Conservation (phyloP, 495 filamentous ascomycete species). For the Podospora anserina region DNA sequence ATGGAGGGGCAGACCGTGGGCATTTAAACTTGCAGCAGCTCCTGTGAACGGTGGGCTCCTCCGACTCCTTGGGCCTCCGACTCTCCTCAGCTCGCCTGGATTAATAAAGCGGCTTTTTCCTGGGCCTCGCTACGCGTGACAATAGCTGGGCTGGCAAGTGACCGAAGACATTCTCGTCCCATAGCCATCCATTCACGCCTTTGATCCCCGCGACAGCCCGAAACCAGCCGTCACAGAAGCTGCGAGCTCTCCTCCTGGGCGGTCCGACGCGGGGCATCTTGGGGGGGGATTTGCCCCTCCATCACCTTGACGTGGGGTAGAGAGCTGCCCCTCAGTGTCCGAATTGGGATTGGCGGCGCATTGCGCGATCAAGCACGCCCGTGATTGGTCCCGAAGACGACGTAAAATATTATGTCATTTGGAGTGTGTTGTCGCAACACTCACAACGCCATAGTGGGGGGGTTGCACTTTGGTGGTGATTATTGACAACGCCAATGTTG, state of each 20-base stretch:
- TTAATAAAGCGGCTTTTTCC: constrained; percentile 18
- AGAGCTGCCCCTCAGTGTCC: constrained; percentile 30
- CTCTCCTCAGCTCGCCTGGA: constrained; percentile 1
- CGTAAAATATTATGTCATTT: constrained; percentile 36
- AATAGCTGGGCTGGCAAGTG: not conserved
- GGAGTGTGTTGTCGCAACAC: constrained; percentile 27
- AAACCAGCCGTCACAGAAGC: constrained; percentile 5
- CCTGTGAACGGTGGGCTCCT: constrained; percentile 4
- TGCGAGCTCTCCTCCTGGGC: constrained; percentile 5
- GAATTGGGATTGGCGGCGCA: constrained; percentile 31
- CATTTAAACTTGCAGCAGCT: constrained; percentile 7
- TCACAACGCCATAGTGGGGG: constrained; percentile 9
- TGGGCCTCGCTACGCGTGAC: not conserved
- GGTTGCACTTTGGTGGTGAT: constrained; percentile 11
- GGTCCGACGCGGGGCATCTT: constrained; percentile 25
- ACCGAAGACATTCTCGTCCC: constrained; percentile 2
- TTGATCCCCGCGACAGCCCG: constrained; percentile 6
- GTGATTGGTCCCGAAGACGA: constrained; percentile 26
- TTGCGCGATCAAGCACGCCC: constrained; percentile 34
- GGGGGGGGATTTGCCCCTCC: constrained; percentile 32
- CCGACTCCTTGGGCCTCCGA: not conserved
- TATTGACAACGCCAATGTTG: constrained; percentile 5
- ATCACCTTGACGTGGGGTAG: constrained; percentile 32
- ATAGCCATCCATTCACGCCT: not conserved
- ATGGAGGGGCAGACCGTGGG: constrained; percentile 10